phyloP scores from a whole-genome alignment of 2,329 filamentous ascomycete species.

The Aspergillus vadensis region DNA sequence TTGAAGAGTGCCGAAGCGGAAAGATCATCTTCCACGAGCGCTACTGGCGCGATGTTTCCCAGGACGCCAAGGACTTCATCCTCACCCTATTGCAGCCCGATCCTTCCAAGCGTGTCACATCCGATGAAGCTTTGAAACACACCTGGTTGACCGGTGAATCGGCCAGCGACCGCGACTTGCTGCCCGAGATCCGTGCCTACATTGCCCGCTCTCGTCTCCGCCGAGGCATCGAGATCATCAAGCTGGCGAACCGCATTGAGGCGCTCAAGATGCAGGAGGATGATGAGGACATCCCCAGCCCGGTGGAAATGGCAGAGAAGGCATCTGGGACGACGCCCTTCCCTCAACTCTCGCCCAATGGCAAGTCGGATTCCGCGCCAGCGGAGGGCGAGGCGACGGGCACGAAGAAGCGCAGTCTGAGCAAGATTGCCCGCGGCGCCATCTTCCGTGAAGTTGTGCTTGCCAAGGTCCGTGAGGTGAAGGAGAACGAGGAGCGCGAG shows the following conservation, averaged over 20 bases:
- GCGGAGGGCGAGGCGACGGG: conserved; percentile 26
- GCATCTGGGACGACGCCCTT: conserved; percentile 27
- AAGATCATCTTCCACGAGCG: conserved; percentile 93
- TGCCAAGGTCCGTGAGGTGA: conserved; percentile 90
- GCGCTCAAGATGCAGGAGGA: conserved; percentile 91
- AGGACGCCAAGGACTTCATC: conserved; percentile 95
- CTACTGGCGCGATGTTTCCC: conserved; percentile 97
- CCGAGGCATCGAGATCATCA: conserved; percentile 93
- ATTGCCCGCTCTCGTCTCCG: conserved; percentile 88
- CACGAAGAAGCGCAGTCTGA: conserved; percentile 56
- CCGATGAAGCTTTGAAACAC: conserved; percentile 77
- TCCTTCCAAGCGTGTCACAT: conserved; percentile 74
- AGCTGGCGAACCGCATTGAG: conserved; percentile 93
- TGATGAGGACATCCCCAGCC: conserved; percentile 67
- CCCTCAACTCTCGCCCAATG: conserved; percentile 25
- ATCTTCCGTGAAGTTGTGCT: conserved; percentile 95
- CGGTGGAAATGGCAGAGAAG: conserved; percentile 56
- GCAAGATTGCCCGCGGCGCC: conserved; percentile 63
- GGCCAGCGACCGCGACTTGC: conserved; percentile 92
- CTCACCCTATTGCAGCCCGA: conserved; percentile 75
- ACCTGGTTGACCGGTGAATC: conserved; percentile 88
- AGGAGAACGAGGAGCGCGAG: conserved; percentile 77
- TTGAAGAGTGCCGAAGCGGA: conserved; percentile 85
- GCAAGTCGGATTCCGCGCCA: conserved; percentile 12
- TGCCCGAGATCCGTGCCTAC: conserved; percentile 95